Conservation (phyloP, 805 yeast species). For the Myxozyma nipponensis region DNA sequence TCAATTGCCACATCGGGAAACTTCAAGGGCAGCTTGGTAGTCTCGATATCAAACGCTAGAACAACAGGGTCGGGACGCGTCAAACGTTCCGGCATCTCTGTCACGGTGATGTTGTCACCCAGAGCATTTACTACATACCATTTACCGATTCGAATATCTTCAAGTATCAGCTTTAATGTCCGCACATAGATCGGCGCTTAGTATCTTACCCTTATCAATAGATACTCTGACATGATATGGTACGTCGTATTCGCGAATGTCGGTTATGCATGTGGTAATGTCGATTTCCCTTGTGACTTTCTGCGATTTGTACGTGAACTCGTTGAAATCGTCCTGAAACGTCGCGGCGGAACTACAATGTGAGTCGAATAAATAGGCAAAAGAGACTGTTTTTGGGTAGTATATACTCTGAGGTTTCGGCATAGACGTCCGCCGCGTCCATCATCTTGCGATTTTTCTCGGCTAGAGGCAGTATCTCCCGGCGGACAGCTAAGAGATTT, state of each 20-base stretch:
- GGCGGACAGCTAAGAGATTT: constrained; percentile 72
- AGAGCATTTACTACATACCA: constrained; percentile 82
- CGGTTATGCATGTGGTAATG: constrained; percentile 62
- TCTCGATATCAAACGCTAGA: constrained; percentile 94
- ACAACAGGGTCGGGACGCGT: constrained; percentile 98
- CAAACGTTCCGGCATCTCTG: constrained; percentile 65
- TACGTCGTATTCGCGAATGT: constrained; percentile 89
- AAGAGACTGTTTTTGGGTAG: no score
- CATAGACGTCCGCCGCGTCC: constrained; percentile 65
- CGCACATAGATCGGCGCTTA: no score
- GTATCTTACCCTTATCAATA: constrained; percentile 66
- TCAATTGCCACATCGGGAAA: constrained; percentile 91
- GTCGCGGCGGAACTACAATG: constrained; percentile 36
- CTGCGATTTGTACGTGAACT: constrained; percentile 17
- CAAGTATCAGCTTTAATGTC: background rate
- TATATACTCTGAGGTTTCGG: constrained; percentile 47
- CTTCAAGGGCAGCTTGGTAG: constrained; percentile 92
- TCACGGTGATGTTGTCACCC: constrained; percentile 51
- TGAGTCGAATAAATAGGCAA: no score
- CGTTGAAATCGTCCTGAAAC: constrained; percentile 32
- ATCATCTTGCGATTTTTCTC: constrained; percentile 59
- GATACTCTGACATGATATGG: constrained; percentile 95
- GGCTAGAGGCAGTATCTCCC: constrained; percentile 64
- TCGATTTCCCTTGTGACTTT: constrained; percentile 38
- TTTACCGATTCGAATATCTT: constrained; percentile 79